Evolutionary conservation across 2,329 filamentous ascomycete species (phyloP), one percentile per base, ranked within the genome.

Genomic region (Daldinia sp.): DNA sequence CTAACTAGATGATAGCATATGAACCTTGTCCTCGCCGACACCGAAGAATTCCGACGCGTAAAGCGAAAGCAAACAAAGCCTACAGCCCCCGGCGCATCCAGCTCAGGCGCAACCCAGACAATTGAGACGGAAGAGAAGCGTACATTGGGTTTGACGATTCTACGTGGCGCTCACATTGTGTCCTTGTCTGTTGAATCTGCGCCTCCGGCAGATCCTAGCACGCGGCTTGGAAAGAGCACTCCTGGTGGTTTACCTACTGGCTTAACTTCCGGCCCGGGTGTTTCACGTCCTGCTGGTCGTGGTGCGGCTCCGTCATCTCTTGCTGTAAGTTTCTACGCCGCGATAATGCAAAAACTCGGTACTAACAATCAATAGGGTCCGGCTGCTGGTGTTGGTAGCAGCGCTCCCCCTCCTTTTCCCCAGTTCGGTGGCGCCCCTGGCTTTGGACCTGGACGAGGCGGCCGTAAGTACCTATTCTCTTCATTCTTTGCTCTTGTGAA

Each of bases 1-100:
- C 58, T 67, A 55, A 67, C 37, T 23, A 0, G 9, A 7, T 45
- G 4, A 19, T 69, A 96, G 93, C 95, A 99, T 80, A 99, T 99
- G 95, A 99, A 99, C 79, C 87, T 99, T 69, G 95, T 99, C 66
- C 91, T 99, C 67, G 95, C 94, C 80, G 95, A 99, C 76, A 98
- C 95, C 71, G 95, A 99, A 86, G 94, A 98, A 79, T 97, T 97
- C 80, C 91, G 94, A 77, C 91, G 91, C 76, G 90, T 94, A 66
- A 96, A 95, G 83, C 87, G 91, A 79, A 94, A 91, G 83, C 87
- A 90, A 72, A 85, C 87, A 71, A 96, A 95, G 82, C 81, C 86
- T 54, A 79, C 85, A 51, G 87, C 90, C 41, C 87, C 89, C 19
- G 85, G 85, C 64, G 83, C 88, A 68, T 84, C 84, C 58, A 85